Conservation (phyloP, 2,329 filamentous ascomycete genomes). For the Botrytis pseudocinerea region DNA sequence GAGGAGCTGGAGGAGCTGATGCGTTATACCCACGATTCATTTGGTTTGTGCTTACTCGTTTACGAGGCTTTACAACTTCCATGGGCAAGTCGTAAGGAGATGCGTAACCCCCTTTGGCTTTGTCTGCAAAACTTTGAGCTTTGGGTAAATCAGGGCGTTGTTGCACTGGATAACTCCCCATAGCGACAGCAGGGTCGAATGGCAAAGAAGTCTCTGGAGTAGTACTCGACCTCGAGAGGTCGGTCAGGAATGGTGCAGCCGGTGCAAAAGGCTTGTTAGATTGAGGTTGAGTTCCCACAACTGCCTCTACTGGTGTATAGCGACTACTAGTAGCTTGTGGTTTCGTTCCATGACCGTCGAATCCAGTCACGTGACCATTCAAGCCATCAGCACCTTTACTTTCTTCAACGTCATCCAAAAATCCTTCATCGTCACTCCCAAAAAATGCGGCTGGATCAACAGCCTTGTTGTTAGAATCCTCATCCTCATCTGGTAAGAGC, state of each 20-base stretch:
- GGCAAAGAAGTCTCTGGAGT: conserved; percentile 26
- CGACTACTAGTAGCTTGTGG: conserved; percentile 33
- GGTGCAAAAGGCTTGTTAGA: conserved; percentile 37
- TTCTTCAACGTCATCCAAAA: conserved; percentile 62
- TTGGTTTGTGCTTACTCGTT: conserved; percentile 58
- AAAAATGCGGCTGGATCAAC: conserved; percentile 67
- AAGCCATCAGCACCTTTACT: conserved; percentile 29
- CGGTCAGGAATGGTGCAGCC: conserved; percentile 38
- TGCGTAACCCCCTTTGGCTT: conserved; percentile 86
- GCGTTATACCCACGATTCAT: conserved; percentile 35
- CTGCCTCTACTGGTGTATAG: conserved; percentile 36
- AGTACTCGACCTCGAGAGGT: conserved; percentile 33
- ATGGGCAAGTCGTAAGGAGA: conserved; percentile 95
- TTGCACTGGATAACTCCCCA: conserved; percentile 35
- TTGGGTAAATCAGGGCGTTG: conserved; percentile 52
- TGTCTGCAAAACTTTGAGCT: conserved; percentile 84
- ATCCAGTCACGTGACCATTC: conserved; percentile 40
- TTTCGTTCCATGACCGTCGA: conserved; percentile 27
- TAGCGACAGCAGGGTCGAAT: conserved; percentile 31
- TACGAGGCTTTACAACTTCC: conserved; percentile 74
- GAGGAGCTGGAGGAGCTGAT: conserved; percentile 32
- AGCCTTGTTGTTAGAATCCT: conserved; percentile 45
- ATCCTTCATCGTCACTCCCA: conserved; percentile 81
- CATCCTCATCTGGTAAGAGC: conserved; percentile 60
- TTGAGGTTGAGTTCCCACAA: conserved; percentile 12